Conservation (phyloP, 2,329 filamentous ascomycete species). For the Apiospora kogelbergensis region DNA sequence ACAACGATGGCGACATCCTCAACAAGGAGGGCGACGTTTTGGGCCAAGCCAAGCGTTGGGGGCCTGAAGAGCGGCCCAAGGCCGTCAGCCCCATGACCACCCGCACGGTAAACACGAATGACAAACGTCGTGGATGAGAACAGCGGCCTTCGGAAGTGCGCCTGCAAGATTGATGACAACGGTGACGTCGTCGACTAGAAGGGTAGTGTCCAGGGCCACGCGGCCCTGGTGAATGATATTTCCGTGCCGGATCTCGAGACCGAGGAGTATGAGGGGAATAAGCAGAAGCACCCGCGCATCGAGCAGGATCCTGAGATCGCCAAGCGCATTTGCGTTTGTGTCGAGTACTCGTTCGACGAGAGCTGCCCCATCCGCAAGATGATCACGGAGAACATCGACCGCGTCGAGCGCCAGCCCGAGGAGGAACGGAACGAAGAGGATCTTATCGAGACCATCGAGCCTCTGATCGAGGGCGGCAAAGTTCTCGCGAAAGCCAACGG, state of each 20-base stretch:
- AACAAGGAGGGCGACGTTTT: slow-evolving; percentile 69
- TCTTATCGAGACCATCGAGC: slow-evolving; percentile 82
- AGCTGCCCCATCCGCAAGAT: slow-evolving; percentile 83
- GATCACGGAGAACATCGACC: slow-evolving; percentile 82
- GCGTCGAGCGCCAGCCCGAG: slow-evolving; percentile 75
- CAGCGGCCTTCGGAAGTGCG: slow-evolving; percentile 62
- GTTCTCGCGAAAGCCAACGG: slow-evolving; percentile 87
- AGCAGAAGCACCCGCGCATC: slow-evolving; percentile 53
- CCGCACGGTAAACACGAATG: slow-evolving; percentile 57
- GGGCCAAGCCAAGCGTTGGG: slow-evolving; percentile 60
- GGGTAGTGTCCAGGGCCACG: slow-evolving; percentile 66
- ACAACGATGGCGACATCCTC: slow-evolving; percentile 79
- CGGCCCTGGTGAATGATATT: slow-evolving; percentile 64
- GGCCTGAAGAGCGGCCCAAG: slow-evolving; percentile 53
- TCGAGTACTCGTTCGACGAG: slow-evolving; percentile 78
- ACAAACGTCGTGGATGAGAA: slow-evolving; percentile 58
- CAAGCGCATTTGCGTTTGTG: slow-evolving; percentile 68
- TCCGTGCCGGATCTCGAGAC: slow-evolving; percentile 44
- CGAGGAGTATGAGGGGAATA: slow-evolving; percentile 59
- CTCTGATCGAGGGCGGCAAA: slow-evolving; percentile 78
- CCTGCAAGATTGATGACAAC: slow-evolving; percentile 68
- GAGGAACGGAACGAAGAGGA: slow-evolving; percentile 90
- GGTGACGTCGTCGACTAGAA: slow-evolving; percentile 71
- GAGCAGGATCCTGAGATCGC: slow-evolving; percentile 76
- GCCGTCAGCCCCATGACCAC: slow-evolving; percentile 53